phyloP scores from a whole-genome alignment of 2,329 filamentous ascomycete species.

The Chaetomium sp. region DNA sequence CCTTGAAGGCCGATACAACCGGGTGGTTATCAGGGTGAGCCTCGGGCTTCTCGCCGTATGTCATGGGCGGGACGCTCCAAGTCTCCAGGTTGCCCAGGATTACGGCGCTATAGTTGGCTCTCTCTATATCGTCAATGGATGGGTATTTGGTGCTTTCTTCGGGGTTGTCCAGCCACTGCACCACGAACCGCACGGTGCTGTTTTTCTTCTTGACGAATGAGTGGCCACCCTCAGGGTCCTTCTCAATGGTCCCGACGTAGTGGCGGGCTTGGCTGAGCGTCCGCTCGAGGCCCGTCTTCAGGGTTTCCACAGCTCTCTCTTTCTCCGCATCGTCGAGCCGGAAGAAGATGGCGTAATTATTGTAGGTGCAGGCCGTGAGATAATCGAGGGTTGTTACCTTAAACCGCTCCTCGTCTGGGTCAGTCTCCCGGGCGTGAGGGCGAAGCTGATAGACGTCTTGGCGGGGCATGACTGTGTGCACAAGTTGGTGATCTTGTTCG shows the following conservation, averaged over 20 bases:
- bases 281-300: conserved; percentile 42
- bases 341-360: conserved; percentile 47
- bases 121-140: conserved; percentile 44
- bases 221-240: conserved; percentile 41
- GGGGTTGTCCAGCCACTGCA: conserved; percentile 37
- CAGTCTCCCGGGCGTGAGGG: conserved; percentile 42
- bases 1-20: conserved; percentile 43
- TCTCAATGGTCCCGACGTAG: conserved; percentile 45
- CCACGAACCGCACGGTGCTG: conserved; percentile 36
- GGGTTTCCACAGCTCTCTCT: conserved; percentile 36
- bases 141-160: conserved; percentile 38
- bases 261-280: conserved; percentile 44
- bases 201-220: conserved; percentile 38
- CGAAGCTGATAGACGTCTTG: conserved; percentile 31
- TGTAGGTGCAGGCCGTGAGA: conserved; percentile 40
- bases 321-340: conserved; percentile 29
- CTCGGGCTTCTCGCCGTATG: conserved; percentile 45
- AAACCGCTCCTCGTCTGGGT: conserved; percentile 42
- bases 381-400: conserved; percentile 45
- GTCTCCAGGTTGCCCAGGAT: conserved; percentile 40
- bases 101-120: conserved; percentile 39
- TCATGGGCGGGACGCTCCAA: conserved; percentile 45
- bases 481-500: not conserved
- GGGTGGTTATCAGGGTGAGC: conserved; percentile 42
- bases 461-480: conserved; percentile 9